Percentiles rank a stretch among this genome's conserved stretches.
Conservation (phyloP, 371 early-diverging fungal genomes). For the Fennellomyces sp. region DNA sequence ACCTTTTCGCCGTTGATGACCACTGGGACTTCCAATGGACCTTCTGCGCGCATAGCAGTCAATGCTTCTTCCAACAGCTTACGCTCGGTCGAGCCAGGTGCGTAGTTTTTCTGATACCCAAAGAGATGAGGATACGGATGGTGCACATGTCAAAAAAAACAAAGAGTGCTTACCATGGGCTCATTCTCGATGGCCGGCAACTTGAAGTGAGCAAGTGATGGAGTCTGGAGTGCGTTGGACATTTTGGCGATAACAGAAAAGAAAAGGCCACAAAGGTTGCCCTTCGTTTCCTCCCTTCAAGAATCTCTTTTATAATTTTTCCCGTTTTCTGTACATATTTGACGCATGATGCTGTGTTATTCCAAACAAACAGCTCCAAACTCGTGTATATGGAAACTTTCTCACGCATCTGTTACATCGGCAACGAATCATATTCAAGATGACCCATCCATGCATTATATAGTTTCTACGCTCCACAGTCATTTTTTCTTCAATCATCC, state of each 20-base stretch:
- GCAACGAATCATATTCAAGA: neutral
- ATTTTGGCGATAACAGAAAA: neutral
- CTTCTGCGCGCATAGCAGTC: constrained; percentile 70
- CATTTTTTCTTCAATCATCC: neutral
- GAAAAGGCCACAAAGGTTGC: neutral
- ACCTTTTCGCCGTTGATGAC: constrained; percentile 90
- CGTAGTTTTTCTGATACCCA: constrained; percentile 67
- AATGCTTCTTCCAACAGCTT: constrained; percentile 76
- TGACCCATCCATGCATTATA: neutral
- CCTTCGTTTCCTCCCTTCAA: neutral
- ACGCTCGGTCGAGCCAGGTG: constrained; percentile 83
- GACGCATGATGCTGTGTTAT: neutral
- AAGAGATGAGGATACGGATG: too few relatives aligned
- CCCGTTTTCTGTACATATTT: neutral
- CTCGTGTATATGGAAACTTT: constrained; percentile 7
- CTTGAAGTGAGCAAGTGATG: constrained; percentile 71
- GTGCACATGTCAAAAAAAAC: neutral
- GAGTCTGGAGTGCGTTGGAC: constrained; percentile 27
- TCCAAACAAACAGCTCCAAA: neutral
- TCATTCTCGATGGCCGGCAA: constrained; percentile 88
- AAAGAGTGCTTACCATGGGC: constrained; percentile 70
- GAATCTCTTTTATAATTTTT: neutral
- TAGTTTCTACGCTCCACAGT: neutral
- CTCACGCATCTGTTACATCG: neutral
- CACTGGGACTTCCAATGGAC: constrained; percentile 82